Base-by-base conservation (phyloP, 345 rosid species). In the Arabidopsis arenosa region DNA sequence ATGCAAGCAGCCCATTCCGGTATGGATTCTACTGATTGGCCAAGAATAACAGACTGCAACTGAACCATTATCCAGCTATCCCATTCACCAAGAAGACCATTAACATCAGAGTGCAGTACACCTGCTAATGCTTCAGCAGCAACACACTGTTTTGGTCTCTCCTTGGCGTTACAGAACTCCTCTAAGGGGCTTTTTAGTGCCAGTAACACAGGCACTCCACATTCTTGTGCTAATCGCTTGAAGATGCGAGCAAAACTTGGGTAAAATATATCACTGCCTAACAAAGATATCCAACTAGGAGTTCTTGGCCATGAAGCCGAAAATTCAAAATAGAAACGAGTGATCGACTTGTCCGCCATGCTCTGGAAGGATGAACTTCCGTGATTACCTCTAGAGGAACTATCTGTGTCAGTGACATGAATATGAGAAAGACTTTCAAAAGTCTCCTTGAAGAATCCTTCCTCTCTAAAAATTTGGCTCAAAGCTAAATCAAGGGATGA, bases 81-180 rank as follows among this genome's bases (percentile, higher is more conserved):
- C 99, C 99, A 92, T 41, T 76, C 97, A 69, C 79, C 90, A 55
- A 70, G 64, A 80, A 95, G 88, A 70, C 97, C 99, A 71, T 86
- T 77, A 18, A 95, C 84, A 84, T 95, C 97, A 76, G 97, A 89
- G 77, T 95, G 99, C 79, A 95, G 80, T 63, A 88, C 68, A 59
- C 99, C 99, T 57, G 97, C 99, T 32, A 95, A 88, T 53, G 96
- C 96, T 88, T 95, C 97, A 67, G 97, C 93, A 64, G 97, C 99
- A 83, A 92, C 99, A 72, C 99, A 95, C 80, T 95, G 99, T 83
- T 92, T 95, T 41, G 99, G 81, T 81, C 97, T 90, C 87, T 95
- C 99, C 81, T 88, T 92, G 63, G 97, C 93, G 67, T 80, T 83
- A 70, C 86, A 85, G 83, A 89, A 95, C 80, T 90, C 97, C 84